A percentile compares a stretch with the other conserved stretches of the same genome.
Conservation (phyloP, 805 yeast species). For the Blastobotrys americana region DNA sequence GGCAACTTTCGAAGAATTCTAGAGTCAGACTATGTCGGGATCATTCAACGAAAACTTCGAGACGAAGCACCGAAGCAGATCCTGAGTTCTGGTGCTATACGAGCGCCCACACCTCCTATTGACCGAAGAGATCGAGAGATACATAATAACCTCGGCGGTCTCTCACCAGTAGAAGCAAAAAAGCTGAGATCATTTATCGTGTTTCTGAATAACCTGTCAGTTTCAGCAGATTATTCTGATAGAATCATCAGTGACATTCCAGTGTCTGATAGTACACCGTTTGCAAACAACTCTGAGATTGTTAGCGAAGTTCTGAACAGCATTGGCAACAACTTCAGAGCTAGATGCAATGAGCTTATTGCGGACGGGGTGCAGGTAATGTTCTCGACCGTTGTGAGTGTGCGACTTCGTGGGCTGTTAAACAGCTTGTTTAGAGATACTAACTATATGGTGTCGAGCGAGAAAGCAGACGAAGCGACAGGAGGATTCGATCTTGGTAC, state of each 20-base stretch:
- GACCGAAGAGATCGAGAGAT: not conserved
- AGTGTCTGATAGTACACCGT: constrained; percentile 21
- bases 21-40: constrained; percentile 56
- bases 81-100: constrained; percentile 12
- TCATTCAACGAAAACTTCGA: constrained; percentile 42
- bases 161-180: constrained; percentile 33
- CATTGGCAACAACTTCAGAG: constrained; percentile 27
- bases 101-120: constrained; percentile 12
- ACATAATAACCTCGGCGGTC: constrained; percentile 14
- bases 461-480: constrained; percentile 16
- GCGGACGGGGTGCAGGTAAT: constrained; percentile 39
- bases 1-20: constrained; percentile 51
- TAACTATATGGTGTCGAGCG: constrained; percentile 32
- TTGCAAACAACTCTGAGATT: constrained; percentile 21
- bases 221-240: constrained; percentile 51
- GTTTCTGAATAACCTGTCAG: constrained; percentile 64
- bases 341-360: constrained; percentile 35
- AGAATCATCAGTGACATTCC: constrained; percentile 44
- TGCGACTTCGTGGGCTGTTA: constrained; percentile 32
- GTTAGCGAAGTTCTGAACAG: constrained; percentile 17
- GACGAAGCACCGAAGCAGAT: constrained; percentile 36
- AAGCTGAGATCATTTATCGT: constrained; percentile 53
- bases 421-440: constrained; percentile 35
- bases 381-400: constrained; percentile 34
- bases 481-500: constrained; percentile 24